Evolutionary conservation across 2,329 filamentous ascomycete species (phyloP).

Genomic region (Sclerotinia spermophila): DNA sequence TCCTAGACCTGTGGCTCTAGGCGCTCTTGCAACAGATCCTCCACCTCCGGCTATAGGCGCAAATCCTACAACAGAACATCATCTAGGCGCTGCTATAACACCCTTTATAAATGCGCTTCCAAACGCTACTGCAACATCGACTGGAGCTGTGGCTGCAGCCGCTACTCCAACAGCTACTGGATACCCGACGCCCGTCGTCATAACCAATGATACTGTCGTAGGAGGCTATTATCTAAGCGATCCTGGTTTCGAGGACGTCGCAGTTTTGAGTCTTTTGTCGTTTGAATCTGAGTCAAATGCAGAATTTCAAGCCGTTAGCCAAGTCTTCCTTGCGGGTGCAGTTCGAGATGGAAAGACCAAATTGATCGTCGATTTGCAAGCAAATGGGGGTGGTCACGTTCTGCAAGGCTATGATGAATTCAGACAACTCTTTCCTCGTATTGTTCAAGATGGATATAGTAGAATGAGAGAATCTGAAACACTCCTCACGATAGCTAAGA

Average conservation of each 20-base stretch:
- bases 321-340: slow-evolving; percentile 45
- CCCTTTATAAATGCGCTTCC: too few relatives aligned
- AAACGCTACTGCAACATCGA: too few relatives aligned
- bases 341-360: slow-evolving; percentile 50
- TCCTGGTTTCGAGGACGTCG: slow-evolving; percentile 33
- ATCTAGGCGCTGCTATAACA: too few relatives aligned
- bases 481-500: slow-evolving; percentile 26
- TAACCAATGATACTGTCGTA: slow-evolving; percentile 29
- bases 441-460: slow-evolving; percentile 33
- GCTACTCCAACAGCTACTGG: slow-evolving; percentile 26
- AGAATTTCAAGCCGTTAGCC: slow-evolving; percentile 33
- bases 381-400: slow-evolving; percentile 56
- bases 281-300: slow-evolving; percentile 28
- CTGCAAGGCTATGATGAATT: slow-evolving; percentile 49
- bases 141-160: slow-evolving; percentile 9
- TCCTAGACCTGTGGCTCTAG: too few relatives aligned
- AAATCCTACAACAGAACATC: too few relatives aligned
- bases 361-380: slow-evolving; percentile 60
- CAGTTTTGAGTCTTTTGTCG: slow-evolving; percentile 32
- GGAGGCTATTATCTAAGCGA: slow-evolving; percentile 35
- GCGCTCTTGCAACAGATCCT: too few relatives aligned
- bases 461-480: slow-evolving; percentile 31
- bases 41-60: too few relatives aligned
- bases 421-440: slow-evolving; percentile 38
- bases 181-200: slow-evolving; percentile 31